Base-by-base conservation (phyloP, 78 protist species). In the Corallochytrium limacisporum region DNA sequence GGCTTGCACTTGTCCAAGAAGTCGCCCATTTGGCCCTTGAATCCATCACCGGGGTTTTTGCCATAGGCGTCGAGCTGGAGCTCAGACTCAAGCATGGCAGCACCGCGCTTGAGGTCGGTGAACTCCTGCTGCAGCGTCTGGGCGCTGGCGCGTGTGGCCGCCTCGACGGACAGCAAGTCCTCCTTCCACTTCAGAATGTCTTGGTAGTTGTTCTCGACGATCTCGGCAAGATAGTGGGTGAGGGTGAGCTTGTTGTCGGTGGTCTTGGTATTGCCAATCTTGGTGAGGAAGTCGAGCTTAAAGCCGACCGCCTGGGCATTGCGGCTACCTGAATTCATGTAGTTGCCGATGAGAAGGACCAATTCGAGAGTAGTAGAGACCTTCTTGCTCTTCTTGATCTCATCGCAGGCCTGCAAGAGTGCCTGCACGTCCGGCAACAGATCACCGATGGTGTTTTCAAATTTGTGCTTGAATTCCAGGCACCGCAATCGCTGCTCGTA, bases 271-370 rank as follows among this genome's bases (percentile, higher is more conserved):
- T 51, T 37, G 33, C 43, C 72, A 12, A 69, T 44, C 40, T 54
- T 54, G 62, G n/a, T 7, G 29, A 69, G 57, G 9, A 13, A 39
- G 28, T 69, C 66, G 9, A 69, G 5, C 48, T 69, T 69, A 31
- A 69, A 69, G 20, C 75, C 75, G 60, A 31, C 49, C 4, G 75
- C 61, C 33, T 29, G 65, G 13, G 22, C 75, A 3, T 29, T 13
- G 26, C 22, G 12, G 1, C 26, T 53, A 7, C 63, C 37, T 3
- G 51, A 33, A 43, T 69, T 69, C 65, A 69, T 53, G 57, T 69
- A 55, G 51, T 69, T 69, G 39, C 75, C 75, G 31, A 69, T 62
- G 10, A 43, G 33, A 5, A 69, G 53, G 3, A 69, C 15, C 18
- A 69, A 10, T 22, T 69, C 75, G 38, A 69, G 4, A 26, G 55